Conservation (phyloP, 176 grass and related monocot species). For the Hordeum marinum region DNA sequence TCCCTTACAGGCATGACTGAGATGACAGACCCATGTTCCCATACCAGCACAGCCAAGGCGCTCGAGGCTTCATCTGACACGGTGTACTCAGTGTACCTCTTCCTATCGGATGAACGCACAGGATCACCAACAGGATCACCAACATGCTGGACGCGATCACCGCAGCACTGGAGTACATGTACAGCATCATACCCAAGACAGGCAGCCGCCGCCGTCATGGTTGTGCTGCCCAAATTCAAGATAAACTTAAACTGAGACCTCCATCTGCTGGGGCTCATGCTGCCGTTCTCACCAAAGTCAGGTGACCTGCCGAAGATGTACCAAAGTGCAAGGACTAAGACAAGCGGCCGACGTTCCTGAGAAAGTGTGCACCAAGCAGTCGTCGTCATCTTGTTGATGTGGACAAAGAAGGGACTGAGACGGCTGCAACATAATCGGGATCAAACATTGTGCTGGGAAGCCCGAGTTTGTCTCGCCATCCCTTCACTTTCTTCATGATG, state of each 20-base stretch:
- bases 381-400: too few relatives aligned
- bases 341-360: not conserved
- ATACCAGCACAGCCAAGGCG: too few relatives aligned
- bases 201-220: accelerated
- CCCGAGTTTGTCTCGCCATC: not conserved
- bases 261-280: not conserved
- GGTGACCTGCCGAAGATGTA: not conserved
- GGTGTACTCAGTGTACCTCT: too few relatives aligned
- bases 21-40: not conserved
- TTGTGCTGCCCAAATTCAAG: not conserved
- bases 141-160: conserved; percentile 15
- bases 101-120: too few relatives aligned
- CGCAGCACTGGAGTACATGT: not conserved
- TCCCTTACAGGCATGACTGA: not conserved
- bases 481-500: not conserved
- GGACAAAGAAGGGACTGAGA: not conserved
- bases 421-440: accelerated
- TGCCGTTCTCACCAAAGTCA: not conserved
- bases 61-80: not conserved
- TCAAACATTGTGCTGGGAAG: not conserved
- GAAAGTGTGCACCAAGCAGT: not conserved
- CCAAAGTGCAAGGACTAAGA: not conserved
- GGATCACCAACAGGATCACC: not conserved
- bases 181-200: not conserved
- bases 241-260: not conserved